These are phyloP conservation scores for Coprinopsis sp. DNA, from an alignment of 768 basidiomycete genomes.

Conservation along the genomic window DNA sequence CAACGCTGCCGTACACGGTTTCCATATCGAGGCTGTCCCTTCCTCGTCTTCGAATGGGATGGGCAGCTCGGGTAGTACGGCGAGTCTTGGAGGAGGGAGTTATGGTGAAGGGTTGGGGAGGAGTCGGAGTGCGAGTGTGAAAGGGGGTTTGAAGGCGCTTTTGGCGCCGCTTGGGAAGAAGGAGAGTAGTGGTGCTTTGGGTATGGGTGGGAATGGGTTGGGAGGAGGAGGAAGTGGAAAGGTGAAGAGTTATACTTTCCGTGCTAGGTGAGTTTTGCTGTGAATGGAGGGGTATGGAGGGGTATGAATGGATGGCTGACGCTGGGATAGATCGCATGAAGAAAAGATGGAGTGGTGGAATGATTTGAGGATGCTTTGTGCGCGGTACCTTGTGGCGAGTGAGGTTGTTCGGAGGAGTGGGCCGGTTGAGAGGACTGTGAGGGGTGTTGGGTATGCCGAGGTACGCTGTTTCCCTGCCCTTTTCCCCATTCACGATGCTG, in stretches of 20 bases:
- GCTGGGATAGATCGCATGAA: no score
- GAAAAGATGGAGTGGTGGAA: conserved; percentile 99
- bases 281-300: no score
- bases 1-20: conserved; percentile 79
- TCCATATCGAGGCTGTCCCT: conserved; percentile 99
- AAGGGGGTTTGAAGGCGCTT: neutral
- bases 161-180: neutral
- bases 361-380: conserved; percentile 89
- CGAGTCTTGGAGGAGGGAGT: no score
- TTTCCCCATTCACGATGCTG: no score
- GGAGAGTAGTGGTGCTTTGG: neutral
- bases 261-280: no score
- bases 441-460: conserved; percentile 82
- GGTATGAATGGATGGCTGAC: no score
- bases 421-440: conserved; percentile 88
- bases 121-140: conserved; percentile 32
- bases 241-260: conserved; percentile 83
- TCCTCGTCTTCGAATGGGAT: no score
- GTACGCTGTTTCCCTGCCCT: no score
- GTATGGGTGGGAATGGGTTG: conserved; percentile 18
- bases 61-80: no score
- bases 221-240: conserved; percentile 40
- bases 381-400: conserved; percentile 88
- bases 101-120: conserved; percentile 68
- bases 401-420: conserved; percentile 92